Conservation (phyloP, 176 grass and related monocot species). For the Ampelocalamus luodianensis region DNA sequence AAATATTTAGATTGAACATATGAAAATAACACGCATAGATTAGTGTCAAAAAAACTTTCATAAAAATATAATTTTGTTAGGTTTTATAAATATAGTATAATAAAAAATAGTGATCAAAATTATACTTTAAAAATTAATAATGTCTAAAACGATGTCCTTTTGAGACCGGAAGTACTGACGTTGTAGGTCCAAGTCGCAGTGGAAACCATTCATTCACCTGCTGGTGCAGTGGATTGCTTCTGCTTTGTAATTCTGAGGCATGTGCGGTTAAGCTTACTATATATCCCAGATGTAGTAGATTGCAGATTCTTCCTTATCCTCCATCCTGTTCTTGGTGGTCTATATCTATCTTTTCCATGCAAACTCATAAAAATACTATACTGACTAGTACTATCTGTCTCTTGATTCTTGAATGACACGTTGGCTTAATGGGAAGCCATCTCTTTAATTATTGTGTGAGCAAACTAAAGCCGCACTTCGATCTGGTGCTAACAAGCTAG, state of each 20-base stretch:
- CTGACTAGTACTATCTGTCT: too few species aligned
- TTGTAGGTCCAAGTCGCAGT: neutral
- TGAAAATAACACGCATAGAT: too few species aligned
- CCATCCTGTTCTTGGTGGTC: neutral
- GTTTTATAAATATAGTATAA: too few species aligned
- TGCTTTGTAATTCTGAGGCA: neutral
- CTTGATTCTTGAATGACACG: neutral
- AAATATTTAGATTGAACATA: too few species aligned
- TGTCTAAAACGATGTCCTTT: too few species aligned
- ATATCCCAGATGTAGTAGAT: neutral
- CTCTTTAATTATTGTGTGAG: neutral
- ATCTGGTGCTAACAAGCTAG: neutral
- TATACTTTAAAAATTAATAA: too few species aligned
- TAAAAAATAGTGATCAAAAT: too few species aligned
- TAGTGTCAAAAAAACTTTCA: too few species aligned
- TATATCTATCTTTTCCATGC: neutral
- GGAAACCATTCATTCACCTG: neutral
- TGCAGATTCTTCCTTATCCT: conserved; percentile 50
- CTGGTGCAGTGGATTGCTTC: neutral
- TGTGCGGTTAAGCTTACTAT: neutral
- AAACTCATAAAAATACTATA: neutral
- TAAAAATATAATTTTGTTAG: too few species aligned
- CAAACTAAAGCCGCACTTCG: neutral
- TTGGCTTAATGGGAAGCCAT: neutral
- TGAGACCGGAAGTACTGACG: neutral